phyloP scores from a whole-genome alignment of 495 filamentous ascomycete genomes.

The Hamigera avellanea region DNA sequence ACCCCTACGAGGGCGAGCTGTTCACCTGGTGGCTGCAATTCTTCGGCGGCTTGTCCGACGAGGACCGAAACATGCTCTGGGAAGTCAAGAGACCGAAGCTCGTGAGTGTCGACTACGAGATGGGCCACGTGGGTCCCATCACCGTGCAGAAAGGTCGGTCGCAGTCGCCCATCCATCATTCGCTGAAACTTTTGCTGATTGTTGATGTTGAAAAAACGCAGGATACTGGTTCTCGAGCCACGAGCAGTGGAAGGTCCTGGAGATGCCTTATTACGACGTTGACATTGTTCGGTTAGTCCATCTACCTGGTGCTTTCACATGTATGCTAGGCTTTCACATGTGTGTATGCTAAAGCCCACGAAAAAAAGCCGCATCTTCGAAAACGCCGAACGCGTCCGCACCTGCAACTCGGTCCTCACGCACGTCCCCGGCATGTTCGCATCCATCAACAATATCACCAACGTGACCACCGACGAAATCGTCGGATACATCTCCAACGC shows the following conservation, averaged over 20 bases:
- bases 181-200: too few species aligned
- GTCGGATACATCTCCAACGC: constrained; percentile 22
- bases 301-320: too few species aligned
- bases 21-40: constrained; percentile 26
- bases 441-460: constrained; percentile 22
- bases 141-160: constrained; percentile 24
- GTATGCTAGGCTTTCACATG: too few species aligned
- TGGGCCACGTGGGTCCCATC: constrained; percentile 18
- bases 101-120: constrained; percentile 17
- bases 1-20: constrained; percentile 25
- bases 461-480: constrained; percentile 13
- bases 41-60: constrained; percentile 15
- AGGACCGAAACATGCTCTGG: constrained; percentile 17
- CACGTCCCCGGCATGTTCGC: constrained; percentile 23
- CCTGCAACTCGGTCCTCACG: constrained; percentile 21
- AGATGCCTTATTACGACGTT: constrained; percentile 25
- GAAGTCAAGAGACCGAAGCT: constrained; percentile 19
- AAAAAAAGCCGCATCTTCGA: constrained; percentile 17
- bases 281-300: constrained; percentile 15
- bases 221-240: constrained; percentile 25
- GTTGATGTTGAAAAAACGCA: too few species aligned
- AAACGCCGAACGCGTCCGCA: constrained; percentile 23
- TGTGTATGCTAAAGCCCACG: too few species aligned
- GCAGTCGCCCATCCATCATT: too few species aligned
- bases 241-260: constrained; percentile 24